Evolutionary conservation across 2,329 filamentous ascomycete genomes (phyloP).

Genomic region (Aspergillus pseudotamarii): DNA sequence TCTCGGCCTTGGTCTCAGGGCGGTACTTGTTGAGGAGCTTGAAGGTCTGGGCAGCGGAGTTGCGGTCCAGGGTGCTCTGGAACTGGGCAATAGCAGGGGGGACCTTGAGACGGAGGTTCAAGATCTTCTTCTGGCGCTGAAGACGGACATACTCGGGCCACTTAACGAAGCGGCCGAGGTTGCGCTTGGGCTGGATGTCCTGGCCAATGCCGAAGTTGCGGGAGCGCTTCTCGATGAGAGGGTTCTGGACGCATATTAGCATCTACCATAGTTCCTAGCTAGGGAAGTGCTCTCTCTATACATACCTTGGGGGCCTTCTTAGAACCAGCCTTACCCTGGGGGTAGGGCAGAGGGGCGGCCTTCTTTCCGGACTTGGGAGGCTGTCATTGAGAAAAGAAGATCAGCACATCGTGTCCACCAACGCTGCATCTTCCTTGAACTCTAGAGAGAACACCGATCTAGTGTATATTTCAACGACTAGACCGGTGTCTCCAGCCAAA

Average conservation of each 20-base stretch:
- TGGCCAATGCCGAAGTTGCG: slow-evolving; percentile 99
- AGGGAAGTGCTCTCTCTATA: slow-evolving; percentile 32
- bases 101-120: slow-evolving; percentile 98
- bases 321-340: slow-evolving; percentile 82
- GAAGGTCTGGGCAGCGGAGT: slow-evolving; percentile 94
- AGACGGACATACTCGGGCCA: slow-evolving; percentile 99
- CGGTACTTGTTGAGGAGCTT: slow-evolving; percentile 99
- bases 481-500: slow-evolving; percentile 57
- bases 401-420: slow-evolving; percentile 80
- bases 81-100: slow-evolving; percentile 97
- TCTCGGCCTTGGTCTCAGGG: slow-evolving; percentile 97
- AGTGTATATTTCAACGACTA: slow-evolving; percentile 55
- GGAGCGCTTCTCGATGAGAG: slow-evolving; percentile 96
- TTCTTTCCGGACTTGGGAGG: slow-evolving; percentile 98
- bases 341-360: slow-evolving; percentile 94
- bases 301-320: slow-evolving; percentile 98
- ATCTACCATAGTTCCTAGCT: slow-evolving; percentile 10
- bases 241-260: slow-evolving; percentile 68
- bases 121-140: slow-evolving; percentile 92
- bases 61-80: slow-evolving; percentile 94
- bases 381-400: slow-evolving; percentile 99
- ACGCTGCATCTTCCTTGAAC: slow-evolving; percentile 77
- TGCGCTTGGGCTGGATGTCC: slow-evolving; percentile 95
- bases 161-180: slow-evolving; percentile 97
- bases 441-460: slow-evolving; percentile 74